phyloP scores from a whole-genome alignment of 2,329 filamentous ascomycete species.

The Dichotomopilus funicola region DNA sequence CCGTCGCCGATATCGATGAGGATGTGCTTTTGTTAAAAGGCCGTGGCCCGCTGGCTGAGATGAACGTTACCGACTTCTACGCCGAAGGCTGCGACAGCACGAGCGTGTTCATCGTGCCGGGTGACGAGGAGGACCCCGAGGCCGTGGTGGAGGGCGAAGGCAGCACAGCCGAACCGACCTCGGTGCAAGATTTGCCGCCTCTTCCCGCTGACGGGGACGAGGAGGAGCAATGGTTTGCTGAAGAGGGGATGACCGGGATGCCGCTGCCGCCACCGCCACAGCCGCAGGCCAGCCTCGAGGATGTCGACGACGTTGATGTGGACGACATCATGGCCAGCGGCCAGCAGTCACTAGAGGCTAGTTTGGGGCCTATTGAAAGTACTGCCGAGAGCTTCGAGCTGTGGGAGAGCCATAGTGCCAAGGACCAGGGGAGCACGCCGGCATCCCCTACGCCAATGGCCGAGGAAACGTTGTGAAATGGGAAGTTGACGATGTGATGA shows the following conservation, averaged over 20 bases:
- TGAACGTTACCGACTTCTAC: constrained; percentile 62
- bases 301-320: constrained; percentile 23
- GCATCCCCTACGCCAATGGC: constrained; percentile 12
- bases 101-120: constrained; percentile 56
- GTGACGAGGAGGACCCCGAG: constrained; percentile 43
- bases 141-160: constrained; percentile 9
- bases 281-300: constrained; percentile 24
- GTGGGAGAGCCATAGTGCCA: constrained; percentile 63
- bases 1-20: constrained; percentile 33
- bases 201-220: constrained; percentile 4
- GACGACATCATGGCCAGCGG: constrained; percentile 36
- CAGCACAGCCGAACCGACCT: not conserved
- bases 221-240: constrained; percentile 6
- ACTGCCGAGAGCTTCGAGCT: constrained; percentile 58
- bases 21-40: constrained; percentile 57
- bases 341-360: constrained; percentile 37
- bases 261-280: not conserved
- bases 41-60: constrained; percentile 59
- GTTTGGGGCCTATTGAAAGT: constrained; percentile 49
- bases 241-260: not conserved
- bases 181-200: not conserved
- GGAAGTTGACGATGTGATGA: not conserved
- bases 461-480: not conserved
- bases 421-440: constrained; percentile 44
- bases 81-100: constrained; percentile 57